Evolutionary conservation across 176 grass and related monocot genomes (phyloP), one percentile per base, ranked within the genome.

Genomic region (Alopecurus myosuroides): DNA sequence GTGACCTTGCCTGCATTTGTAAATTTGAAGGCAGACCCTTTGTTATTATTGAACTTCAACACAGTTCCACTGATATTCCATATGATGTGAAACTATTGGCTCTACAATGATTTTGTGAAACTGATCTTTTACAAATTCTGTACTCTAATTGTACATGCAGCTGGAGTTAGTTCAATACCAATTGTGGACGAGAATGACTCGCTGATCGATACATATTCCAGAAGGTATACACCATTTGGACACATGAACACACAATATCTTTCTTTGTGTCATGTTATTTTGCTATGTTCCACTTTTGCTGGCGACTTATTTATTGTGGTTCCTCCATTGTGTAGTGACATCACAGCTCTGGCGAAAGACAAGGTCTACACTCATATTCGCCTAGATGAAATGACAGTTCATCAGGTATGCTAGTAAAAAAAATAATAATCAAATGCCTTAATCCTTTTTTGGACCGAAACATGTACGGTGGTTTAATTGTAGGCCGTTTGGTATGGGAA

Each of bases 271-370:
- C 31, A 25, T 30, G 6, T 68, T 67, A 12, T 77, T 78, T 36
- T 48, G 76, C 12, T 45, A 37, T 30, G 37, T 49, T 67, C 20
- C 57, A 63, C n/a, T 76, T 15, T 8, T 76, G 68, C 50, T 49
- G n/a, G 11, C 9, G 60, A n/a, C 74, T 15, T 77, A 52, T 70
- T 76, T 39, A 55, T 53, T 4, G 12, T 51, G 10, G 84, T 82
- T 46, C 18, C 85, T 92, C 46, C 19, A 77, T 93, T 75, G 13
- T 84, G 76, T 49, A 99, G 97, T 94, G 97, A 99, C 90, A 99
- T 99, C 57, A 99, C 97, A 82, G 89, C 97, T 84, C 89, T 99
- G 39, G 97, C 97, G 64, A 99, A 99, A 92, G 94, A 99, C 86
- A 99, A 84, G 89, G 86, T 91, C 69, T 99, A 99, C 82, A 84